These are phyloP conservation scores for Diaporthe vaccinii DNA, from an alignment of 2,329 filamentous ascomycete species.

Conservation along the genomic window DNA sequence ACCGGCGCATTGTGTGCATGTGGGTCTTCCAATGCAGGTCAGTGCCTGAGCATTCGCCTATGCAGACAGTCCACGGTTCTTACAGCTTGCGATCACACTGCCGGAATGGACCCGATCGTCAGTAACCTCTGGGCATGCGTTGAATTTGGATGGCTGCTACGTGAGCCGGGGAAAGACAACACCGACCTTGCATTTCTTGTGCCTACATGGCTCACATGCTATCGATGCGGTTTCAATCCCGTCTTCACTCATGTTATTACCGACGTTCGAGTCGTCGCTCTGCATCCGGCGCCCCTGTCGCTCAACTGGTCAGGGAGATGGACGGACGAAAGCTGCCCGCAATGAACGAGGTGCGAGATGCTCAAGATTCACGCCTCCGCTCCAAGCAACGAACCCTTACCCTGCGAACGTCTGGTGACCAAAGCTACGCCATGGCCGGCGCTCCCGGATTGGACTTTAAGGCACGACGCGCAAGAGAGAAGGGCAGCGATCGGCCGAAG, in stretches of 20 bases:
- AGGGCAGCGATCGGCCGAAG: not conserved
- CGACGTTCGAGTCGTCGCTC: not conserved
- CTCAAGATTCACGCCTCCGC: not conserved
- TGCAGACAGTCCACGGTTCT: constrained; percentile 9
- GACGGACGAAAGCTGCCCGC: constrained; percentile 10
- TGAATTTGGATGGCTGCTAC: not conserved
- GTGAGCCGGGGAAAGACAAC: constrained; percentile 28
- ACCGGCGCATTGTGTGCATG: constrained; percentile 35
- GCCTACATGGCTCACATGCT: constrained; percentile 38
- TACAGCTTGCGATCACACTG: constrained; percentile 41
- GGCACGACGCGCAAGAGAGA: not conserved
- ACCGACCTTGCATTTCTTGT: constrained; percentile 41
- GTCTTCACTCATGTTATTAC: constrained; percentile 32
- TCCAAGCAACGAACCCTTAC: constrained; percentile 14
- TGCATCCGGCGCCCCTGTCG: not conserved
- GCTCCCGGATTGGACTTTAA: not conserved
- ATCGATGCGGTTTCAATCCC: constrained; percentile 28
- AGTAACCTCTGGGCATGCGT: constrained; percentile 12
- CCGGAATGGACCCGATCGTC: constrained; percentile 9
- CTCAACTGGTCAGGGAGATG: not conserved
- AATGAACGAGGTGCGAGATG: not conserved
- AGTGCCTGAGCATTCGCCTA: not conserved
- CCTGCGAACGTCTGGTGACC: not conserved
- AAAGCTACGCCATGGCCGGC: no score
- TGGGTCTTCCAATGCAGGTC: constrained; percentile 30